phyloP scores from a whole-genome alignment of 176 grass and related monocot genomes.

The Otatea glauca region DNA sequence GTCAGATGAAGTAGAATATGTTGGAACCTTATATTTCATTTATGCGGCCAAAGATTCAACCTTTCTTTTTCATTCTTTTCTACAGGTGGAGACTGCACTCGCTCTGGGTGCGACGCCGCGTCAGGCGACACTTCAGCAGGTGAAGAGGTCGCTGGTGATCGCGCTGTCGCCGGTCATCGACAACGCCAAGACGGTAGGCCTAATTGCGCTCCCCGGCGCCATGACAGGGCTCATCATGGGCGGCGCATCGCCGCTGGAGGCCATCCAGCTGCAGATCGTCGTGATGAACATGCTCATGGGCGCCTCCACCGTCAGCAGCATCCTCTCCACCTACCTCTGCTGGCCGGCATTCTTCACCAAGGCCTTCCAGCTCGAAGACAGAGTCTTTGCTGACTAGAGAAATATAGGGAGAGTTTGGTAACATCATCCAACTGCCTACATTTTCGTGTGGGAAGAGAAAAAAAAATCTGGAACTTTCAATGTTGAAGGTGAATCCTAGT shows the following conservation, averaged over 20 bases:
- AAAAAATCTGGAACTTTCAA: background rate
- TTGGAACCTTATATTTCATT: background rate
- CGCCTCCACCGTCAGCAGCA: slow-evolving; percentile 78
- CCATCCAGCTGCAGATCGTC: slow-evolving; percentile 85
- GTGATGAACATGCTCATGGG: slow-evolving; percentile 91
- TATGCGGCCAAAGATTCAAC: background rate
- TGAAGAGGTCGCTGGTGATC: slow-evolving; percentile 59
- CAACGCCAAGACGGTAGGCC: slow-evolving; percentile 77
- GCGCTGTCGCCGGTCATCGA: slow-evolving; percentile 64
- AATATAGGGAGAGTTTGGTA: background rate
- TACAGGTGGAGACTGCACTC: slow-evolving; percentile 83
- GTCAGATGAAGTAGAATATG: too few relatives aligned
- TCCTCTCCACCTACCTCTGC: slow-evolving; percentile 81
- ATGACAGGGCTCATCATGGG: slow-evolving; percentile 90
- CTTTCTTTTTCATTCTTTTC: background rate
- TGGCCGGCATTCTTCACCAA: slow-evolving; percentile 89
- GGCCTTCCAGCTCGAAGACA: slow-evolving; percentile 71
- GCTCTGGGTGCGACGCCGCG: slow-evolving; percentile 81
- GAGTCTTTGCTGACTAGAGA: slow-evolving; percentile 57
- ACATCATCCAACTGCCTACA: background rate
- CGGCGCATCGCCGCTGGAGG: slow-evolving; percentile 72
- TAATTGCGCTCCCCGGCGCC: slow-evolving; percentile 76
- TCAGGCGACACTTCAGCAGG: slow-evolving; percentile 79
- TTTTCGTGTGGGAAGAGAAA: background rate
- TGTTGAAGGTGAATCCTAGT: background rate